Evolutionary conservation across 306 rosid species (phyloP).

Genomic region (Morella rubra): DNA sequence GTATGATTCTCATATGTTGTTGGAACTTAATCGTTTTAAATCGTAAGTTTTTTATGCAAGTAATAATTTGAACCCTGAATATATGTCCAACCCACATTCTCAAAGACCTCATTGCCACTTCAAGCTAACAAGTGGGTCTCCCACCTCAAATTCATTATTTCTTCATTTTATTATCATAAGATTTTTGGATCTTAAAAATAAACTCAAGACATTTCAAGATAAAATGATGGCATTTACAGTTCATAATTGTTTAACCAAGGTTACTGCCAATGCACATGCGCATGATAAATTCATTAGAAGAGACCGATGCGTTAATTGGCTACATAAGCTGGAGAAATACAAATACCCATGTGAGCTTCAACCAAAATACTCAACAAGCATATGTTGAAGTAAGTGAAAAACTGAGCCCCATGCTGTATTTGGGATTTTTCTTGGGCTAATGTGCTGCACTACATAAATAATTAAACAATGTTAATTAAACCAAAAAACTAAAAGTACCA

Average conservation of each 20-base stretch:
- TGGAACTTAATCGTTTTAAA: too few relatives aligned
- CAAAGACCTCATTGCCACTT: too few relatives aligned
- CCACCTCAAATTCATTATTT: too few relatives aligned
- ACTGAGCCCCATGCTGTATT: not conserved
- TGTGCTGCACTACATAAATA: not conserved
- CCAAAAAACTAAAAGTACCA: not conserved
- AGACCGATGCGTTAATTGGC: not conserved
- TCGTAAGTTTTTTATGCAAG: too few relatives aligned
- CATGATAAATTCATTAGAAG: not conserved
- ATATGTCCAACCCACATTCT: too few relatives aligned
- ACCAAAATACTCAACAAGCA: not conserved
- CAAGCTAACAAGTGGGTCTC: too few relatives aligned
- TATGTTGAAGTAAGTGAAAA: constrained; percentile 19
- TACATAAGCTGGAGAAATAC: not conserved
- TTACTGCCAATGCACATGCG: too few relatives aligned
- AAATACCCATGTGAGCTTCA: constrained; percentile 20
- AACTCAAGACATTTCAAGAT: not conserved
- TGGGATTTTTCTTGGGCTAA: not conserved
- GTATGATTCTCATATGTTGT: too few relatives aligned
- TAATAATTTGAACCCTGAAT: too few relatives aligned
- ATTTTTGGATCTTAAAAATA: not conserved
- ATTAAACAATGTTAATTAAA: not conserved
- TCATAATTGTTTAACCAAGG: not conserved
- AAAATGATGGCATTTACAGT: not conserved
- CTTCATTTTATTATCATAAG: too few relatives aligned